Base-by-base conservation (phyloP, 75 land plant species). In the Adiantum capillusveneris region DNA sequence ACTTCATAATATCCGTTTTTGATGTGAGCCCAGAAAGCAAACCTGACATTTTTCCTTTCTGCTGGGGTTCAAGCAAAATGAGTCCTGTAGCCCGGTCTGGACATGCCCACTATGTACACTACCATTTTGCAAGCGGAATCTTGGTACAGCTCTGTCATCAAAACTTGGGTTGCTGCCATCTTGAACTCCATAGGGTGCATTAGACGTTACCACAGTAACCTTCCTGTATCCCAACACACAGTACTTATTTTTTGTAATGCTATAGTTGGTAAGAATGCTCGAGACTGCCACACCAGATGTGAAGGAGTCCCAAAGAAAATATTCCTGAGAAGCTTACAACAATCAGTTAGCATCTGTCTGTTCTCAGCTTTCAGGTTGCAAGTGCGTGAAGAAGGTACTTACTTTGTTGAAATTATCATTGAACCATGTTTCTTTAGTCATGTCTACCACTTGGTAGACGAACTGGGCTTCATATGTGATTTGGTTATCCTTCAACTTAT, bases 221-320 rank as follows among this genome's bases (percentile, higher is more conserved):
- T 85, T 82, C 65, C 58, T 56, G 29, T 69, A 82, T 45, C 74
- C 45, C 79, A 88, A 72, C 21, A 71, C 81, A 29, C 86, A 81
- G 70, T 82, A 82, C 20, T 88, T 84, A 67, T 88, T 88, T 49
- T 77, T 73, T 29, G 81, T 78, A 56, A 65, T n/a, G 31, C 65
- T 25, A 20, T 78, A 46, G 0, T 60, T 53, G 11, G 75, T 69
- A 1, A 65, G 69, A 73, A 85, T 85, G 16, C 76, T 74, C 62
- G 94, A 88, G 1, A 73, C 37, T 25, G 90, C 87, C 12, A 88
- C 76, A 62, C 84, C 89, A 36, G 86, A 44, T 17, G 68, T 72
- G 29, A 88, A 85, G 0, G 94, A 85, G 28, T 88, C 94, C 94
- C 94, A 88, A 81, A 85, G 79, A 67, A 79, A 88, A 65, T 81